Base-by-base conservation (phyloP, 192 early-diverging fungal genomes). In the Coemansia sp. region DNA sequence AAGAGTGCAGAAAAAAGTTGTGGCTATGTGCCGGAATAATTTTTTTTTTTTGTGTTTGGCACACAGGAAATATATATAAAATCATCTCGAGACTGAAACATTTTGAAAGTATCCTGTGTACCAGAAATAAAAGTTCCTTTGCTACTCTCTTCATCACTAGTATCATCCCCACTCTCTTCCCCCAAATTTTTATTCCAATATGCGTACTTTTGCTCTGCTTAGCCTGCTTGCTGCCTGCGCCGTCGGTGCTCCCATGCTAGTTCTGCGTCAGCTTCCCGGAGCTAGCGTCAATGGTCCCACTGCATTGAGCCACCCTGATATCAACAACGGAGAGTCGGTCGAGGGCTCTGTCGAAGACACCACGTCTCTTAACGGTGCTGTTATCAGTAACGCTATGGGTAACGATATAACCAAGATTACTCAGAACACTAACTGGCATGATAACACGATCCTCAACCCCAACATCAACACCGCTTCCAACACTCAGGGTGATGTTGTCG, bases 391-490 rank as follows among this genome's bases (percentile, higher is more conserved):
- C 52, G 66, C 80, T 0, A 64, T 65, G 0, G 75, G 72, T 11
- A 82, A 82, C 62, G 50, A 61, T 2, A 14, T 82, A 1, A 68
- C 72, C 5, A 53, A 64, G 9, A 13, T 65, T 28, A 82, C 70
- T 63, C 64, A 62, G 14, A 82, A 82, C 67, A n/a, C 66, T 23
- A 62, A 75, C 60, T 52, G 74, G 39, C 75, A 82, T 38, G 80
- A 82, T 55, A 82, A 82, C 60, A 65, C 59, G 23, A 47, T 82
- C 38, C 42, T 58, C 16, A 82, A 82, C 73, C 75, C 80, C 58
- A 73, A 74, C 16, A 23, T 82, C 33, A 82, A 82, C 55, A 37
- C 67, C 0, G 80, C 72, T 1, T 32, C 66, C 2, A 66, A 68
- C 44, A 76, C 72, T 16, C 44, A 69, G 0, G 80, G 80, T 35